Conservation (phyloP, 345 rosid genomes). For the Rhizophora mangle region DNA sequence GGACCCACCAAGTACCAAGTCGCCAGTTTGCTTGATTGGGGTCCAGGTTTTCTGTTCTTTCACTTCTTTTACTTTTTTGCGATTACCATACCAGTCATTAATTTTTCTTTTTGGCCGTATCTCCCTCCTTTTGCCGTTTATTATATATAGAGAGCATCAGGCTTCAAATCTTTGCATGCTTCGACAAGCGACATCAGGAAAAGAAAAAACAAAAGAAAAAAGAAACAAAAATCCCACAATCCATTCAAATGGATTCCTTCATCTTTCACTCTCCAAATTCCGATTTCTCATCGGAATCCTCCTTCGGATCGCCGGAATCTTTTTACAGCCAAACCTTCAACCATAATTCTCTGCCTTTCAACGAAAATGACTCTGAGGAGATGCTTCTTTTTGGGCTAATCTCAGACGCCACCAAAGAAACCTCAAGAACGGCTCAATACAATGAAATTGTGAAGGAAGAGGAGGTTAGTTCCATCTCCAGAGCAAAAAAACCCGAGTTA, state of each 20-base stretch:
- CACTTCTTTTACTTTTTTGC: background rate
- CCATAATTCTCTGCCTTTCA: slow-evolving; percentile 60
- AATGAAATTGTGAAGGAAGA: slow-evolving; percentile 36
- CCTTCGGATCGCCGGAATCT: slow-evolving; percentile 47
- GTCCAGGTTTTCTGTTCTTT: background rate
- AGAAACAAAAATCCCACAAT: background rate
- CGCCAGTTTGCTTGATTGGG: no score
- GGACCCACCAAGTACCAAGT: background rate
- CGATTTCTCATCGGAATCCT: slow-evolving; percentile 56
- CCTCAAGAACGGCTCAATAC: slow-evolving; percentile 13
- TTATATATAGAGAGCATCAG: slow-evolving; percentile 23
- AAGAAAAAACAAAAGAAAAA: background rate
- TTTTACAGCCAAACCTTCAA: slow-evolving; percentile 28
- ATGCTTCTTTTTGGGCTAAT: slow-evolving; percentile 75
- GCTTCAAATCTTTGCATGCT: slow-evolving; percentile 9
- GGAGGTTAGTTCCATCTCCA: slow-evolving; percentile 42
- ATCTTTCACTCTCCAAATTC: slow-evolving; percentile 42
- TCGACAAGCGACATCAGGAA: background rate
- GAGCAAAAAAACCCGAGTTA: slow-evolving; percentile 26
- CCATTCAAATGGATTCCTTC: slow-evolving; percentile 41
- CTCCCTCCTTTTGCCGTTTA: slow-evolving; percentile 15
- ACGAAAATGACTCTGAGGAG: slow-evolving; percentile 91
- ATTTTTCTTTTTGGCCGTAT: background rate
- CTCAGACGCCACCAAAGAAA: slow-evolving; percentile 38
- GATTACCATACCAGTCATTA: background rate